These are phyloP conservation scores for Paxillus ammoniavirescens DNA, from an alignment of 768 basidiomycete species.

Conservation along the genomic window DNA sequence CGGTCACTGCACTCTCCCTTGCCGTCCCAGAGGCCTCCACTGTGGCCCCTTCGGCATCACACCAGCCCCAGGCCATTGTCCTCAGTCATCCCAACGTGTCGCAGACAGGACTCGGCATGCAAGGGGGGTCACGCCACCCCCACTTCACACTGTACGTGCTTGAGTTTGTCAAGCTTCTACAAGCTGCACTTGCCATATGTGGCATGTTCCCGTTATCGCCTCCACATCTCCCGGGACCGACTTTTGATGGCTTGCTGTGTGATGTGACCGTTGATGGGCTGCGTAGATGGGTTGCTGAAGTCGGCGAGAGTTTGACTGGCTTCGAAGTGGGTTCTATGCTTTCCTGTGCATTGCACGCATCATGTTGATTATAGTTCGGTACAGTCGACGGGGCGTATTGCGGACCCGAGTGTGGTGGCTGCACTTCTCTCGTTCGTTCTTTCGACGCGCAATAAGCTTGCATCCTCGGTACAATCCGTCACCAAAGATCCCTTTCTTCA, in stretches of 20 bases:
- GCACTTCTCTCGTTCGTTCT: slow-evolving; percentile 70
- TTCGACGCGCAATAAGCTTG: slow-evolving; percentile 66
- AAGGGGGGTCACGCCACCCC: slow-evolving; percentile 25
- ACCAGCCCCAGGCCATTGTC: slow-evolving; percentile 14
- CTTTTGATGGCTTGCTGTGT: slow-evolving; percentile 70
- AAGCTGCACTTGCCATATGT: slow-evolving; percentile 68
- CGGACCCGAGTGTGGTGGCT: slow-evolving; percentile 70
- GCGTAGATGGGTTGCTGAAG: slow-evolving; percentile 60
- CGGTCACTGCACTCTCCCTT: slow-evolving; percentile 21
- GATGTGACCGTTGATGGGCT: slow-evolving; percentile 75
- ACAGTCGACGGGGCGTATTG: slow-evolving; percentile 69
- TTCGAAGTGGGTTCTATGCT: slow-evolving; percentile 47
- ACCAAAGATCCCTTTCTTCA: slow-evolving; percentile 82
- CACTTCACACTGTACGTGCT: slow-evolving; percentile 67
- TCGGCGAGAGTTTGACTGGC: slow-evolving; percentile 60
- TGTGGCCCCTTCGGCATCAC: slow-evolving; percentile 25
- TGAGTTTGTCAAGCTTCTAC: slow-evolving; percentile 73
- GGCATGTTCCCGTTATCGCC: slow-evolving; percentile 51
- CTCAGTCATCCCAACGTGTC: slow-evolving; percentile 14
- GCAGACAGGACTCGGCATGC: slow-evolving; percentile 8
- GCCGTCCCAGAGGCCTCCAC: slow-evolving; percentile 18
- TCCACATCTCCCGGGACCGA: slow-evolving; percentile 7
- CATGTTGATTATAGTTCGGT: not conserved
- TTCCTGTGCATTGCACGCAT: not conserved
- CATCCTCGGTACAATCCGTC: slow-evolving; percentile 44